Evolutionary conservation across 306 rosid genomes (phyloP), one percentile per base, ranked within the genome.

Genomic region (Prunus kanzakura): DNA sequence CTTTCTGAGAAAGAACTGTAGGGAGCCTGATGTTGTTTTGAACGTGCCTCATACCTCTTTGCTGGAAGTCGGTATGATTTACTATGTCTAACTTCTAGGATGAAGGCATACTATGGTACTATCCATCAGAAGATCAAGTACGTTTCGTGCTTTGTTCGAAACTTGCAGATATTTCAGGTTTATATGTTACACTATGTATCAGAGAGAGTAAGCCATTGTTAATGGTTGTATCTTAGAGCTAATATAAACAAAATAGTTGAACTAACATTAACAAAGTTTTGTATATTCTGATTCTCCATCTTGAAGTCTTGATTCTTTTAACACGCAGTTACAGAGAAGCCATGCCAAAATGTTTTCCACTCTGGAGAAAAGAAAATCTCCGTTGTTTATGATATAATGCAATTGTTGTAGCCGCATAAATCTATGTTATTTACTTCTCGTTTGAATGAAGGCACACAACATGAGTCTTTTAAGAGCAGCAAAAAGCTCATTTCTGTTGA

Each of bases 51-150:
- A 84, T 49, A 82, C 93, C 67, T 89, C 93, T 69, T 81, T 88
- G 86, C 73, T 93, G 15, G 96, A 93, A 80, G 95, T 91, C 62
- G 98, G 98, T 62, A 93, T 93, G 96, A 75, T 88, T 38, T 93
- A 91, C 79, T 79, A 87, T 76, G 95, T 93, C 63, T 93, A 79
- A 84, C 66, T 65, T 74, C 63, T 78, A 22, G 55, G 27, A 64
- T 7, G 6, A 20, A 70, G 55, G 52, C 10, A 2, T 18, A 35
- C 30, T 50, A 16, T 64, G 9, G 1, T 18, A 35, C 30, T 50
- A 16, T 71, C 16, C 13, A n/a, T 62, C 46, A 38, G 71, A 60
- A 45, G 68, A 54, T 76, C 58, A 6, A 58, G 64, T 3, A 56
- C 3, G 11, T 38, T 58, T 11, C 35, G 1, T 58, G 16, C 35